A percentile compares a stretch with the other conserved stretches of the same genome.
Evolutionary conservation across 2,329 filamentous ascomycete species (phyloP).

Genomic region (Epicoccum nigrum): DNA sequence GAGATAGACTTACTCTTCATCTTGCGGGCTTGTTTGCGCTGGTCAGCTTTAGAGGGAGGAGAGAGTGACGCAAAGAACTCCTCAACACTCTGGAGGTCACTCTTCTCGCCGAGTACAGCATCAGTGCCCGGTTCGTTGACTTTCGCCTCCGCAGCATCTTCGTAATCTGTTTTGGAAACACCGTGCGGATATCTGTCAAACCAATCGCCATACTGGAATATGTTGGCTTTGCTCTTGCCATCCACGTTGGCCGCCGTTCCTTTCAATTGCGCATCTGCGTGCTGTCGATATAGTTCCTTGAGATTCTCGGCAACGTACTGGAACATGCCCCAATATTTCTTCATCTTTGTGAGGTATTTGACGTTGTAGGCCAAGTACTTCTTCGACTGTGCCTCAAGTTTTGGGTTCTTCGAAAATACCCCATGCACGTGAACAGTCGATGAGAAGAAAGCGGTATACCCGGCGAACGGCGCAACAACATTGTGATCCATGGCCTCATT

Average conservation of each 20-base stretch:
- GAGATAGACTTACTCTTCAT: slow-evolving; percentile 47
- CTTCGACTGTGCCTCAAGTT: slow-evolving; percentile 78
- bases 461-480: slow-evolving; percentile 88
- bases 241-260: slow-evolving; percentile 57
- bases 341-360: slow-evolving; percentile 91
- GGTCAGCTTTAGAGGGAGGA: slow-evolving; percentile 59
- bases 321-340: slow-evolving; percentile 98
- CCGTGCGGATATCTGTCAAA: slow-evolving; percentile 94
- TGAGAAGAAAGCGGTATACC: slow-evolving; percentile 92
- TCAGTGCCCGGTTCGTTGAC: slow-evolving; percentile 83
- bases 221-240: slow-evolving; percentile 53
- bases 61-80: slow-evolving; percentile 88
- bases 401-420: slow-evolving; percentile 82
- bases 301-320: slow-evolving; percentile 95
- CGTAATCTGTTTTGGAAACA: slow-evolving; percentile 81
- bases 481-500: slow-evolving; percentile 80
- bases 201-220: slow-evolving; percentile 98
- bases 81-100: slow-evolving; percentile 90
- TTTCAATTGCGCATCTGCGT: slow-evolving; percentile 78
- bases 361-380: slow-evolving; percentile 86
- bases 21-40: slow-evolving; percentile 59
- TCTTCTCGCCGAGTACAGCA: slow-evolving; percentile 84
- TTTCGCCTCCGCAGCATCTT: slow-evolving; percentile 71
- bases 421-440: slow-evolving; percentile 94
- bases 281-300: slow-evolving; percentile 83